Base-by-base conservation (phyloP, 257 asterid species). In the Fraxinus cuspidata region DNA sequence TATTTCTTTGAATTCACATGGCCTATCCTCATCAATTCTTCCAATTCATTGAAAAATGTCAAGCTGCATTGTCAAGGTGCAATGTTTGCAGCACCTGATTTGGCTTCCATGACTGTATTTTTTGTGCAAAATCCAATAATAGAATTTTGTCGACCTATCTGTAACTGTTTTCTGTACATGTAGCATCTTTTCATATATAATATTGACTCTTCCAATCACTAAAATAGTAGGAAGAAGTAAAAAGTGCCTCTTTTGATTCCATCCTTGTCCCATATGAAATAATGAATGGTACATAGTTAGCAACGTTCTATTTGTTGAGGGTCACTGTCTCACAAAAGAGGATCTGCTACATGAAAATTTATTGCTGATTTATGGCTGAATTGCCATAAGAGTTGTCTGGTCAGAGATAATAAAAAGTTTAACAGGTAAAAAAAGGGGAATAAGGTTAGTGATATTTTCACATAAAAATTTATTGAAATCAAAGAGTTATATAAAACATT, bases 1-100 rank as follows among this genome's bases (percentile, higher is more conserved):
- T 0, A 34, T 77, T 79, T 89, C 88, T 47, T 69, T 72, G 69
- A 90, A 90, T 51, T 82, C 85, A 74, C 92, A 90, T 0, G 90
- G 71, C 80, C 74, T 68, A 3, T 87, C 86, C 56, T 90, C 95
- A 74, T n/a, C n/a, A n/a, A n/a, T n/a, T n/a, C n/a, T n/a, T n/a
- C 92, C 94, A 4, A 88, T 83, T 71, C 65, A n/a, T n/a, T n/a
- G n/a, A n/a, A n/a, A n/a, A n/a, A n/a, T n/a, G n/a, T n/a, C n/a
- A n/a, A n/a, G n/a, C n/a, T n/a, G n/a, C n/a, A n/a, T n/a, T n/a
- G n/a, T n/a, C n/a, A n/a, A 29, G 3, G 3, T 29, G 32, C 32
- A 29, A 3, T 29, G 32, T 29, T 29, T 3, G 32, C 32, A 29
- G 32, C 32, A 29, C 32, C 3, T 29, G 32, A 29, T 29, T 29